phyloP scores from a whole-genome alignment of 345 rosid species.

The Aquilaria malaccensis region DNA sequence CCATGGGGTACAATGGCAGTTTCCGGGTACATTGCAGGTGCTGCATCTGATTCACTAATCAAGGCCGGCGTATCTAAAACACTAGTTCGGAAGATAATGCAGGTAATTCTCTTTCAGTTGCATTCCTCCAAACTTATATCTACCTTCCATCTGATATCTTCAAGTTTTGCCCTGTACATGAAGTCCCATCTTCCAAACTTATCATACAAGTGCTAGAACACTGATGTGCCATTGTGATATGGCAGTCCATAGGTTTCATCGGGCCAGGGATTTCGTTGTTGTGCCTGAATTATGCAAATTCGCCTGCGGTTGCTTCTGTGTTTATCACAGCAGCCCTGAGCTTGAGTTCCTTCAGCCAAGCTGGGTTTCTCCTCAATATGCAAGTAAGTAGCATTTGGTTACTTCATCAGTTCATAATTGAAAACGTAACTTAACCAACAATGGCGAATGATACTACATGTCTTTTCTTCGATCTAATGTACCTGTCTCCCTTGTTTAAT shows the following conservation, averaged over 20 bases:
- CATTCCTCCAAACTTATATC: background rate
- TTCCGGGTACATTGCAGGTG: constrained; percentile 77
- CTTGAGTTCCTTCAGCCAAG: constrained; percentile 97
- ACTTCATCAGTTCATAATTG: background rate
- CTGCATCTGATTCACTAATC: constrained; percentile 59
- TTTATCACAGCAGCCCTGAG: constrained; percentile 70
- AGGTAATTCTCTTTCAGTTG: constrained; percentile 34
- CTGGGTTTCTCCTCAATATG: constrained; percentile 92
- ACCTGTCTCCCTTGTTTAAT: background rate
- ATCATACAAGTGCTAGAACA: too few relatives aligned
- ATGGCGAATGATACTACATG: background rate
- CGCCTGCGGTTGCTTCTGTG: constrained; percentile 58
- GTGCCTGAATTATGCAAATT: constrained; percentile 63
- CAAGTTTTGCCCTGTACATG: background rate
- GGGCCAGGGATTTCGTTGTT: constrained; percentile 85
- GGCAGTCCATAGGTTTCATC: constrained; percentile 78
- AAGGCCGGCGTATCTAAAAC: constrained; percentile 73
- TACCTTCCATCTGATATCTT: background rate
- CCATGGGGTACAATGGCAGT: constrained; percentile 97
- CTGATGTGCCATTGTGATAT: constrained; percentile 6
- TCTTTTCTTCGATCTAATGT: background rate
- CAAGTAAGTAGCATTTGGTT: constrained; percentile 47
- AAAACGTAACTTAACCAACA: background rate
- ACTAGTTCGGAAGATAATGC: constrained; percentile 82
- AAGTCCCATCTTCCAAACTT: too few relatives aligned